Conservation (phyloP, 2,329 filamentous ascomycete species). For the Claviceps maximensis region DNA sequence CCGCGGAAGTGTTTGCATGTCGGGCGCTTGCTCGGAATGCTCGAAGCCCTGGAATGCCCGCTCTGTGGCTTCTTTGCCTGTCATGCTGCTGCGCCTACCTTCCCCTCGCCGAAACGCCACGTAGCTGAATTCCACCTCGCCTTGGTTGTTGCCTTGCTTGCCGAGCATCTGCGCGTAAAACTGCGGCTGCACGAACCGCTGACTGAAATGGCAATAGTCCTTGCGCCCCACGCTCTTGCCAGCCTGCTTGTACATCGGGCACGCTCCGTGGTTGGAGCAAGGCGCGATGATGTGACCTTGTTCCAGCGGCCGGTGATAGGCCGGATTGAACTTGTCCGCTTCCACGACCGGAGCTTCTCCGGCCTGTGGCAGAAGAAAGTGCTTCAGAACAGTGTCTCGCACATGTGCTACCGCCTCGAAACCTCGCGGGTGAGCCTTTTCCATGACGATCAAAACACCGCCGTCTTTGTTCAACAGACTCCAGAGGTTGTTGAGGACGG, state of each 20-base stretch:
- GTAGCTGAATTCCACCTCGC: constrained; percentile 86
- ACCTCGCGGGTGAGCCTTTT: constrained; percentile 82
- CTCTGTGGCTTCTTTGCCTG: constrained; percentile 45
- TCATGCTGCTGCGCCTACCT: constrained; percentile 7
- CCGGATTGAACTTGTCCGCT: constrained; percentile 27
- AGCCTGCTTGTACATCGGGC: constrained; percentile 72
- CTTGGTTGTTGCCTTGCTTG: constrained; percentile 61
- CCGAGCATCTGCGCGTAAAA: constrained; percentile 70
- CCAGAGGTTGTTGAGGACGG: constrained; percentile 81
- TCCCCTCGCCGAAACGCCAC: constrained; percentile 70
- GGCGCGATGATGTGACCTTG: constrained; percentile 53
- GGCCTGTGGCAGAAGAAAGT: constrained; percentile 47
- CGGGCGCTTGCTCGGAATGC: constrained; percentile 26
- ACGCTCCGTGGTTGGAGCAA: constrained; percentile 80
- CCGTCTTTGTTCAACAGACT: constrained; percentile 69
- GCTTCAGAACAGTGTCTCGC: constrained; percentile 62
- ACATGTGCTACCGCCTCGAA: constrained; percentile 87
- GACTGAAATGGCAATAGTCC: constrained; percentile 82
- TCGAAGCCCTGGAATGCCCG: constrained; percentile 64
- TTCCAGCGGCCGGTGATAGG: constrained; percentile 34
- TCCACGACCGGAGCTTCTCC: constrained; percentile 20
- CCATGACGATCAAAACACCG: constrained; percentile 73
- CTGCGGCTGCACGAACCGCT: constrained; percentile 72
- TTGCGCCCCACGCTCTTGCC: constrained; percentile 63
- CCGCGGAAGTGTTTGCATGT: constrained; percentile 63